Conservation (phyloP, 192 early-diverging fungal genomes). For the Paraglomus brasilianum region DNA sequence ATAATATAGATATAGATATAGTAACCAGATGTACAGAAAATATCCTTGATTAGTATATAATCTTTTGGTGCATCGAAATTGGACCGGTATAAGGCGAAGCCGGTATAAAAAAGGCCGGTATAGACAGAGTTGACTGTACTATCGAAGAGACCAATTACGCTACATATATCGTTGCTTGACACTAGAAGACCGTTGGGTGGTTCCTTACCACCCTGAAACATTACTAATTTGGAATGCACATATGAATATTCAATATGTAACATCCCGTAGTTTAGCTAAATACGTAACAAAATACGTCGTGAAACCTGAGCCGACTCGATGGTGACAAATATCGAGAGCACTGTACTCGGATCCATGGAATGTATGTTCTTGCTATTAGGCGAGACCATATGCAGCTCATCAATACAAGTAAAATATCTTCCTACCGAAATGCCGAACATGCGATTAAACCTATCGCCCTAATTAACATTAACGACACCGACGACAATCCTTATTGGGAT, state of each 20-base stretch:
- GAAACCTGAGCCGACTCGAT: slow-evolving; percentile 3
- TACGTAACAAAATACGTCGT: slow-evolving; percentile 2
- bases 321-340: background rate
- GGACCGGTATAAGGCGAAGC: too few relatives aligned
- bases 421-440: background rate
- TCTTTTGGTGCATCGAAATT: too few relatives aligned
- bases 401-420: slow-evolving; percentile 3
- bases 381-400: background rate
- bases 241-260: too few relatives aligned
- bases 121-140: too few relatives aligned
- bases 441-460: background rate
- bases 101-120: too few relatives aligned
- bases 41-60: too few relatives aligned
- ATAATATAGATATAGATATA: too few relatives aligned
- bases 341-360: background rate
- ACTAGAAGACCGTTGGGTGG: background rate
- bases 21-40: too few relatives aligned
- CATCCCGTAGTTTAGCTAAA: background rate
- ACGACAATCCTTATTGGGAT: slow-evolving; percentile 4
- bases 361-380: background rate
- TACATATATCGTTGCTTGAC: slow-evolving; percentile 1
- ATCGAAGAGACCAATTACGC: background rate
- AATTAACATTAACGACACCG: background rate
- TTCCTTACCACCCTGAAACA: background rate
- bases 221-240: background rate